Base-by-base conservation (phyloP, 2,329 filamentous ascomycete species). In the Colletotrichum sp. region DNA sequence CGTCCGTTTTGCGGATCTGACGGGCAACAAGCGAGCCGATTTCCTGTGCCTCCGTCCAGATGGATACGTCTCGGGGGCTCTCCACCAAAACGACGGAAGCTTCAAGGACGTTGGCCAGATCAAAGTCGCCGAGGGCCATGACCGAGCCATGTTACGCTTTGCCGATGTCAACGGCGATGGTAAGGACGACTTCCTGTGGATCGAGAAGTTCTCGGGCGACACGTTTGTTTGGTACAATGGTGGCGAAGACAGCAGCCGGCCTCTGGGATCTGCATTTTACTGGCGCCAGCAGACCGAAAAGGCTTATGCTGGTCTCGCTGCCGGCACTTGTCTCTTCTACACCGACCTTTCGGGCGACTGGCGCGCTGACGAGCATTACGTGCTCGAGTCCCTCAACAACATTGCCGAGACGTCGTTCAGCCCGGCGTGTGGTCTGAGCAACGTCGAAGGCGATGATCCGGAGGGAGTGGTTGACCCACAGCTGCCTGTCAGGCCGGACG, bases 101-200 rank as follows among this genome's bases (percentile, higher is more conserved):
- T 79, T 68, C 62, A 77, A 64, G 52, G 32, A 78, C 71, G 78
- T 80, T 15, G 79, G 71, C 28, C 82, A 84, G 79, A 76, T 84
- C 72, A 62, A 62, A 32, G 84, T 83, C 75, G 78, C 77, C 67
- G 69, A 79, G 12, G 79, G 81, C 7, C 59, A 52, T 76, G 85
- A 86, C 65, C 82, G 85, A 0, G 84, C 85, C 8, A 84, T 86
- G 74, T 68, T 85, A 8, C 81, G 81, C 8, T 87, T 79, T 52
- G 83, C 82, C 8, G 86, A 87, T 77, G 82, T 86, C 21, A 83
- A 87, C 67, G 84, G 84, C 15, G 83, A 85, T 60, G 83, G 83
- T 6, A 76, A 67, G 9, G 82, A 79, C n/a, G 85, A 87, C 77
- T 75, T 85, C 26, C 71, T 85, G 30, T 83, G 79, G 79, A 76